Evolutionary conservation across 2,329 filamentous ascomycete genomes (phyloP).

Genomic region (Bertia moriformis): DNA sequence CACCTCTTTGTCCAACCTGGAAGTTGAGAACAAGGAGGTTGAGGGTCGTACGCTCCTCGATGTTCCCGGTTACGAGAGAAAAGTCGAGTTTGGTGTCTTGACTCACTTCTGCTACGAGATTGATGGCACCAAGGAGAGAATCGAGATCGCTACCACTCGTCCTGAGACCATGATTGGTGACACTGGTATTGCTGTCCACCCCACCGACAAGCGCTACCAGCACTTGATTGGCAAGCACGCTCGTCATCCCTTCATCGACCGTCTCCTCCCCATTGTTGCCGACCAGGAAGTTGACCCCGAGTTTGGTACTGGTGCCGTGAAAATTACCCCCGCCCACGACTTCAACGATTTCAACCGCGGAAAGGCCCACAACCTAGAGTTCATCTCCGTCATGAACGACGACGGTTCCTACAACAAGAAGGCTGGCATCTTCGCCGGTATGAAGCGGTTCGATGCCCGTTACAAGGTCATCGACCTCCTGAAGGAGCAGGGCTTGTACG

Average conservation of each 20-base stretch:
- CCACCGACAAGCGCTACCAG: conserved; percentile 71
- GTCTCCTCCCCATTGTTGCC: conserved; percentile 69
- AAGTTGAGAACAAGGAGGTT: conserved; percentile 84
- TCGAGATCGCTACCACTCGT: conserved; percentile 87
- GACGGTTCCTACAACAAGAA: conserved; percentile 81
- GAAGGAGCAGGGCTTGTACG: conserved; percentile 72
- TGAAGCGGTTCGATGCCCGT: conserved; percentile 83
- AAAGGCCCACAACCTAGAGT: conserved; percentile 67
- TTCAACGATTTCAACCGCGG: conserved; percentile 85
- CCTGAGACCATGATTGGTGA: conserved; percentile 93
- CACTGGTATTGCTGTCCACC: conserved; percentile 83
- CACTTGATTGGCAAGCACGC: conserved; percentile 78
- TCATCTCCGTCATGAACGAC: conserved; percentile 90
- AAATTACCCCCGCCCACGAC: conserved; percentile 91
- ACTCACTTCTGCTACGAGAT: conserved; percentile 87
- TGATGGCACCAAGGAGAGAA: conserved; percentile 64
- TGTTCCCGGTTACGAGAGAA: conserved; percentile 89
- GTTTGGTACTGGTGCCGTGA: conserved; percentile 93
- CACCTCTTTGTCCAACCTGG: conserved; percentile 79
- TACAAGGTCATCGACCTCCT: conserved; percentile 75
- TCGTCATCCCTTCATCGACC: conserved; percentile 73
- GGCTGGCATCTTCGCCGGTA: conserved; percentile 64
- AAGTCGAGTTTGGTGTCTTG: conserved; percentile 87
- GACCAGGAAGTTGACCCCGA: conserved; percentile 83
- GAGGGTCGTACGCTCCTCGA: conserved; percentile 72